A percentile compares a stretch with the other conserved stretches of the same genome.
These are phyloP conservation scores for Trichoderma gamsii DNA, from an alignment of 495 filamentous ascomycete genomes.

Conservation along the genomic window DNA sequence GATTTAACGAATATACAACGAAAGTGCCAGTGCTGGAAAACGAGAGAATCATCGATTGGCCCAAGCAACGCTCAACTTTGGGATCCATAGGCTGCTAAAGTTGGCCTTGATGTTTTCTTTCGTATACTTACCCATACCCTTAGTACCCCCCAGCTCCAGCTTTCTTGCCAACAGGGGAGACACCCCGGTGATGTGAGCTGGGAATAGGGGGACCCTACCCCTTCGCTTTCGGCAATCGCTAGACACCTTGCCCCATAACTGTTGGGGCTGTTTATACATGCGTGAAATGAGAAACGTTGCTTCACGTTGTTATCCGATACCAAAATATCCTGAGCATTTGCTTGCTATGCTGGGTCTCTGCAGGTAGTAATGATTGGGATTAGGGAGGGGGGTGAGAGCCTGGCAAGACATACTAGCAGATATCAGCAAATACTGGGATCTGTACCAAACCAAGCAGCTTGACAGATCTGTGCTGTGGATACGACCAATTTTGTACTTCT, in stretches of 20 bases:
- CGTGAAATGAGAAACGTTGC: neutral
- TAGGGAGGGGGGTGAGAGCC: too few species aligned
- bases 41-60: neutral
- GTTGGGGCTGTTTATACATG: neutral
- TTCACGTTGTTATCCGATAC: neutral
- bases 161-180: neutral
- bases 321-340: neutral
- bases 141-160: neutral
- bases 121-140: neutral
- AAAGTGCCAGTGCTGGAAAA: neutral
- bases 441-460: too few species aligned
- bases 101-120: neutral
- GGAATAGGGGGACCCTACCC: neutral
- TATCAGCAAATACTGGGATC: too few species aligned
- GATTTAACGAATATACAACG: neutral
- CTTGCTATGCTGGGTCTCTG: too few species aligned
- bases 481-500: neutral
- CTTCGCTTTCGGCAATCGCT: conserved; percentile 9
- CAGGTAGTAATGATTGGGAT: too few species aligned
- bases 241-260: neutral
- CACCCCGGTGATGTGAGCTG: neutral
- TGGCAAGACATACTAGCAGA: too few species aligned
- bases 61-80: neutral
- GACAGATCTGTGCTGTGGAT: too few species aligned
- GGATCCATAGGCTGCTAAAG: neutral